Evolutionary conservation across 306 rosid species (phyloP), one percentile per base, ranked within the genome.

Genomic region (Prinsepia uniflora): DNA sequence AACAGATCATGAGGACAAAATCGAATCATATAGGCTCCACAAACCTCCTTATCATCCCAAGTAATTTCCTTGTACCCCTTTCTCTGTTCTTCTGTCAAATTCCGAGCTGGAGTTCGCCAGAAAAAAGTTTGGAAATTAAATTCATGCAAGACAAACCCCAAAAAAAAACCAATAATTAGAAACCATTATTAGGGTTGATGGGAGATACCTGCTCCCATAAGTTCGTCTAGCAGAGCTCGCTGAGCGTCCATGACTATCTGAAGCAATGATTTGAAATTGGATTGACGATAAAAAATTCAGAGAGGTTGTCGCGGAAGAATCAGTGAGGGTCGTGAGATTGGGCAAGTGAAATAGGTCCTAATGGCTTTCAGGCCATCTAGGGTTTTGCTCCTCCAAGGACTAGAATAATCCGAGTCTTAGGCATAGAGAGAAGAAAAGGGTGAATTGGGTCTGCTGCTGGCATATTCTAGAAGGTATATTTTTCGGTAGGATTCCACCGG

Each of bases 1-100:
- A 95, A 95, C 65, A 95, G 99, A 87, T 95, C 97, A 52, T 91
- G 99, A 67, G 99, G 99, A 63, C 99, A 95, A 84, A 95, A 95
- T 14, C 99, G 96, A 72, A 95, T 91, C 99, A 95, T 95, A 80
- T 84, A 95, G 83, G 86, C 86, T 62, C 86, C 92, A 59, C 99
- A 95, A 5, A 85, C 97, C 80, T 91, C 99, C 85, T 87, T 95
- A 71, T 90, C 96, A 41, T 95, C 96, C 99, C 99, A 95, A 5
- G 78, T 20, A 18, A 91, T 81, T 81, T 95, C 99, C 88, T 82
- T 95, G 77, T 67, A 87, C 8, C 95, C 99, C 49, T 84, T 91
- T 17, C 87, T 89, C 88, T 91, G 89, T 80, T 91, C 99, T 50
- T 95, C 99, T 40, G 99, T 95, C 88, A 95, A 69, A 74, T 95